Conservation (phyloP, 805 yeast species). For the Cyberlindnera maritima region DNA sequence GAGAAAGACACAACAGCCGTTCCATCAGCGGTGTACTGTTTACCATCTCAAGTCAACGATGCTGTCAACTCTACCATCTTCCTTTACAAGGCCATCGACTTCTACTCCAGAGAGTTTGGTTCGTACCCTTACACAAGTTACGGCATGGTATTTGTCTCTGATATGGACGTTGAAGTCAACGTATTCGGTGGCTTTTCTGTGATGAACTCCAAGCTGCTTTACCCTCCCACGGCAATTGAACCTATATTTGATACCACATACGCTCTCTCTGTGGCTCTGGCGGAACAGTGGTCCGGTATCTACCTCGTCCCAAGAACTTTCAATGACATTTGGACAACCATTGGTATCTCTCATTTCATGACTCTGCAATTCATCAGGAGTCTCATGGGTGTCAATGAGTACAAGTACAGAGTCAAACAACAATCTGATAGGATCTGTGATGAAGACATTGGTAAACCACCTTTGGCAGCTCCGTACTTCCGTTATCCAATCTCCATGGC, state of each 20-base stretch:
- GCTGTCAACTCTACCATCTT: conserved; percentile 74
- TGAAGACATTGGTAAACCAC: conserved; percentile 74
- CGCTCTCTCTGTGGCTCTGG: conserved; percentile 61
- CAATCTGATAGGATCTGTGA: conserved; percentile 66
- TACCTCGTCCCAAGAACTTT: conserved; percentile 78
- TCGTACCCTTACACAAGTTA: conserved; percentile 89
- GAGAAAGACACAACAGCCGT: conserved; percentile 40
- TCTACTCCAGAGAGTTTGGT: conserved; percentile 82
- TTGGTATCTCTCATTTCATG: conserved; percentile 86
- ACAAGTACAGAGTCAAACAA: conserved; percentile 64
- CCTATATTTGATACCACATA: conserved; percentile 73
- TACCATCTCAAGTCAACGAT: conserved; percentile 55
- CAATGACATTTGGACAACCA: conserved; percentile 85
- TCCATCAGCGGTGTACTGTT: conserved; percentile 59
- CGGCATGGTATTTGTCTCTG: conserved; percentile 69
- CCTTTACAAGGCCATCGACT: conserved; percentile 76
- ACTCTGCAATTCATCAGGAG: conserved; percentile 63
- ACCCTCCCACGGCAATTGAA: conserved; percentile 73
- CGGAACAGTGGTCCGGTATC: conserved; percentile 92
- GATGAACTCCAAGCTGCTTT: conserved; percentile 58
- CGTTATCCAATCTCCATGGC: conserved; percentile 59
- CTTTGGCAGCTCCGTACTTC: conserved; percentile 70
- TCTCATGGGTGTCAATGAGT: conserved; percentile 83
- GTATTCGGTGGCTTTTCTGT: conserved; percentile 77
- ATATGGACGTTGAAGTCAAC: conserved; percentile 44